Evolutionary conservation across 2,329 filamentous ascomycete genomes (phyloP), one percentile per base, ranked within the genome.

Genomic region (Trichothecium sympodiale): DNA sequence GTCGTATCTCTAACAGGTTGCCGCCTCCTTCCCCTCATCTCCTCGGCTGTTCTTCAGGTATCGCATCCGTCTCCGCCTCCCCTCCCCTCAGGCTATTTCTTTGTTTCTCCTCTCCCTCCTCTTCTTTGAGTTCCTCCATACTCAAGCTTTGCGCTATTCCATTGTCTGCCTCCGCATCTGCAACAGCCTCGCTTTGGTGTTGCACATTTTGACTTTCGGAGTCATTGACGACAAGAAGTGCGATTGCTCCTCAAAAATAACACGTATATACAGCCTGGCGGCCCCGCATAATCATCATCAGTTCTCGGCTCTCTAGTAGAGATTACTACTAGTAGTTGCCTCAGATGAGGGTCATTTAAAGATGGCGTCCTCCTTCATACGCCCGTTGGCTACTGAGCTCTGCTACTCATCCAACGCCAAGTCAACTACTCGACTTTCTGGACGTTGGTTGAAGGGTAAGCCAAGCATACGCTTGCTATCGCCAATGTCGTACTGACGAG

Each of bases 351-450:
- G 45, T 44, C 38, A 34, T 36, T 29, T 41, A 32, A 46, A 48
- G 43, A 60, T 60, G 56, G 52, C 55, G 41, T 49, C 52, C 33
- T 50, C 47, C 40, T 41, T 57, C 38, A 45, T 59, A 40, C 55
- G 55, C 35, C 54, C 55, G 37, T 43, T 58, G 40, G 48, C 49
- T 37, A 41, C 50, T 27, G 53, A 57, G 47, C 48, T 59, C 16
- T 42, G 36, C 35, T 42, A 43, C 31, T 45, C 43, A 9, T 38
- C 38, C 8, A 35, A 10, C 20, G 6, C 20, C 20, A 25, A 25
- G 20, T 25, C 20, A 25, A 25, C 20, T n/a, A n/a, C 49, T 10
- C 43, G 48, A 29, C 37, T 55, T 8, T 41, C 49, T 17, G 45
- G 43, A 36, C 41, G 47, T 41, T 41, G 41, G 25, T 39, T 50